phyloP scores from a whole-genome alignment of 116 monocot genomes.

The Iris pallida region DNA sequence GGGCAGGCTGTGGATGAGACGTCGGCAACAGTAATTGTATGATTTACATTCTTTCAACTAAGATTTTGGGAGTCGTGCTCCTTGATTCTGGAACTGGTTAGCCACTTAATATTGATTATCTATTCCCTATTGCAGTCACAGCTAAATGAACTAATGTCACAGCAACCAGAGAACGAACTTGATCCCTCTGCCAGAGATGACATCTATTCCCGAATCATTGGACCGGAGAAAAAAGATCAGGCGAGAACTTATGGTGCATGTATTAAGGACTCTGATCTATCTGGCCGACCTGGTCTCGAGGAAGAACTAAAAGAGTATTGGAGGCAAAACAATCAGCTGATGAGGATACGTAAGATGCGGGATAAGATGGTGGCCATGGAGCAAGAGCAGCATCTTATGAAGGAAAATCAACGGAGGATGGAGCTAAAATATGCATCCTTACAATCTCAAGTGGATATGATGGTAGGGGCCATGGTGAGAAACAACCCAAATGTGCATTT shows the following conservation, averaged over 20 bases:
- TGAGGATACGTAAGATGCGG: neutral
- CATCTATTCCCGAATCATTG: neutral
- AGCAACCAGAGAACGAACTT: too few species aligned
- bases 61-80: neutral
- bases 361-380: slow-evolving; percentile 3
- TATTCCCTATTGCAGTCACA: too few species aligned
- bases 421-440: too few species aligned
- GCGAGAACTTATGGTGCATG: neutral
- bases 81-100: neutral
- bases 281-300: neutral
- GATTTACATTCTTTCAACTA: neutral
- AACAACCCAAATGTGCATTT: too few species aligned
- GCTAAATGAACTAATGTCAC: too few species aligned
- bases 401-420: neutral
- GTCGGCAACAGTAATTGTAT: slow-evolving; percentile 1
- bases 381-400: neutral
- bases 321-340: neutral
- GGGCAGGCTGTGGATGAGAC: neutral
- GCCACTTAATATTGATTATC: too few species aligned
- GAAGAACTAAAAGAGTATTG: neutral
- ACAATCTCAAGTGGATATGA: too few species aligned
- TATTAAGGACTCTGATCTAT: neutral
- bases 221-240: neutral
- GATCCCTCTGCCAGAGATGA: too few species aligned
- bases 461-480: too few species aligned